Evolutionary conservation across 768 basidiomycete species (phyloP).

Genomic region (Terana coerulea): DNA sequence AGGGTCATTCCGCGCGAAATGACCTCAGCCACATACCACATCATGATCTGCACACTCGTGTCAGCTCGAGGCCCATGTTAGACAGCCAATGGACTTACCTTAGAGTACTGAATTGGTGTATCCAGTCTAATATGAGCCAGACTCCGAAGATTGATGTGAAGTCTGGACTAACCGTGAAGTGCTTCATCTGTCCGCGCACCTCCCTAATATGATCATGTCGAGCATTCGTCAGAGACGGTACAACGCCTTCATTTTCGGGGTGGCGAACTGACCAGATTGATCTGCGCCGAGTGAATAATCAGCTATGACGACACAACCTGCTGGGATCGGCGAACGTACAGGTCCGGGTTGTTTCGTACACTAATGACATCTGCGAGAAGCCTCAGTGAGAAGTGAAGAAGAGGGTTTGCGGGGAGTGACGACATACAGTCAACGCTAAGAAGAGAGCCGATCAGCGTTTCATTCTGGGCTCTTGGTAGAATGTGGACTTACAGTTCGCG

Average conservation of each 20-base stretch:
- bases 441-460: no score
- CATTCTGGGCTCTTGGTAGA: no score
- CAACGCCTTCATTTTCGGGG: slow-evolving; percentile 14
- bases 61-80: slow-evolving; percentile 3
- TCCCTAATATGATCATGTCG: slow-evolving; percentile 54
- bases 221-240: not conserved
- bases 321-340: slow-evolving; percentile 51
- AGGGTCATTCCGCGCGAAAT: not conserved
- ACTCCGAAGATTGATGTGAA: not conserved
- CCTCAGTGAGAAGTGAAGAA: not conserved
- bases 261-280: slow-evolving; percentile 71
- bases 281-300: slow-evolving; percentile 32
- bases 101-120: slow-evolving; percentile 79
- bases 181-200: slow-evolving; percentile 78
- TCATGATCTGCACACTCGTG: slow-evolving; percentile 63
- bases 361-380: slow-evolving; percentile 60
- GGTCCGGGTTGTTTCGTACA: slow-evolving; percentile 69
- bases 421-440: slow-evolving; percentile 68
- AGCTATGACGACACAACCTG: slow-evolving; percentile 4
- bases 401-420: slow-evolving; percentile 4
- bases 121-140: not conserved
- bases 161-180: slow-evolving; percentile 66
- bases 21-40: slow-evolving; percentile 54
- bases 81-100: slow-evolving; percentile 41
- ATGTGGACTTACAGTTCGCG: slow-evolving; percentile 62